Percentiles rank a stretch among this genome's conserved stretches.
phyloP scores from a whole-genome alignment of 306 rosid species.

The Dryas drummondii region DNA sequence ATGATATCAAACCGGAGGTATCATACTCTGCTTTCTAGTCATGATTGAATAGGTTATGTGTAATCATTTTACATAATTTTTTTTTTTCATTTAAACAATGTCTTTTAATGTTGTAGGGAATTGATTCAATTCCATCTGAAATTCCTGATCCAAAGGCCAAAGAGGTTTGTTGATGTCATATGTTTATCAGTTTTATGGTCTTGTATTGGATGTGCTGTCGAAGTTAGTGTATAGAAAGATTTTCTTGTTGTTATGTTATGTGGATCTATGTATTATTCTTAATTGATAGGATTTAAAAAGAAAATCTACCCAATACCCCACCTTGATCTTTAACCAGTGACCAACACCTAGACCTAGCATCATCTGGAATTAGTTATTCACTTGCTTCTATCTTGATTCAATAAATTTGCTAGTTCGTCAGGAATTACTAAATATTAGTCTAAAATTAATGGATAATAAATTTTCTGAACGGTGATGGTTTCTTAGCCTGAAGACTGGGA shows the following conservation, averaged over 20 bases:
- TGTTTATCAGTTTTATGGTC: conserved; percentile 10
- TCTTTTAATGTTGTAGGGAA: conserved; percentile 53
- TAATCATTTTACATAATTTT: not conserved
- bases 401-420: conserved; percentile 7
- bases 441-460: conserved; percentile 10
- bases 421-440: conserved; percentile 1
- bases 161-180: conserved; percentile 47
- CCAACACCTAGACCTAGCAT: not conserved
- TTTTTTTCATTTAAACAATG: not conserved
- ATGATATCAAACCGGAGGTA: conserved; percentile 74
- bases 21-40: not conserved
- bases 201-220: conserved; percentile 4
- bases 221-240: not conserved
- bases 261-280: not conserved
- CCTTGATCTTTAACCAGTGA: not conserved
- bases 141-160: conserved; percentile 82
- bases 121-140: conserved; percentile 63
- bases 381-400: conserved; percentile 4
- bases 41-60: conserved; percentile 3
- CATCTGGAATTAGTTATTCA: not conserved
- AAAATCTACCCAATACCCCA: not conserved
- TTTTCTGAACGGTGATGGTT: conserved; percentile 12
- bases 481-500: conserved; percentile 81
- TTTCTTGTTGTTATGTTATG: not conserved
- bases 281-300: not conserved